Percentiles rank a stretch among this genome's conserved stretches.
Conservation (phyloP, 106 monocot genomes). For the Platanthera zijinensis region DNA sequence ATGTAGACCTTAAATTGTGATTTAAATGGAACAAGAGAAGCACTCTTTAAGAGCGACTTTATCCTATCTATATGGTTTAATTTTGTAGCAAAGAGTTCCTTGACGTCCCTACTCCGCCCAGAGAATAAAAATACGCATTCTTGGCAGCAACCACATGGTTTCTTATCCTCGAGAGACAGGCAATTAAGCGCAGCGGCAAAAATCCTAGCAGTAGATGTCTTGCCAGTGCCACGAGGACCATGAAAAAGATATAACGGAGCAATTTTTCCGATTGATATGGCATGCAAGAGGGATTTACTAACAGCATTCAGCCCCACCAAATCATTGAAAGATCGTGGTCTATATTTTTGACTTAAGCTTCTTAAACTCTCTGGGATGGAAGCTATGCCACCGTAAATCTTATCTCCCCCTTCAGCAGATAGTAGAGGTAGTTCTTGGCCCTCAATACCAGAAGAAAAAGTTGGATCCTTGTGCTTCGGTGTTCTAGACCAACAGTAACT, state of each 20-base stretch:
- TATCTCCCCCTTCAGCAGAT: constrained; percentile 28
- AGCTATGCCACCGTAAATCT: constrained; percentile 17
- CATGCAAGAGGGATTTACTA: constrained; percentile 62
- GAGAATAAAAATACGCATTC: constrained; percentile 74
- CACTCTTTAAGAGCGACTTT: constrained; percentile 58
- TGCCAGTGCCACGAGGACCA: constrained; percentile 84
- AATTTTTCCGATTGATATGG: constrained; percentile 61
- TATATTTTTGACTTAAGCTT: constrained; percentile 82
- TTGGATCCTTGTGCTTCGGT: constrained; percentile 47
- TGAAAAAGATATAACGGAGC: constrained; percentile 87
- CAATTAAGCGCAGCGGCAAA: constrained; percentile 94
- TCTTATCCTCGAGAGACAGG: constrained; percentile 52
- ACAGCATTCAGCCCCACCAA: constrained; percentile 76
- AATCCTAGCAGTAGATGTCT: constrained; percentile 83
- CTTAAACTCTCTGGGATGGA: constrained; percentile 51
- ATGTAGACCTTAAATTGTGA: constrained; percentile 75
- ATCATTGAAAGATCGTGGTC: constrained; percentile 78
- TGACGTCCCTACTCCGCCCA: constrained; percentile 78
- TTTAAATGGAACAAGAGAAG: constrained; percentile 51
- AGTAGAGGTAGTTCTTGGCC: constrained; percentile 60
- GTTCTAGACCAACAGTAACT: constrained; percentile 88
- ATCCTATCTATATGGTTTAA: constrained; percentile 56
- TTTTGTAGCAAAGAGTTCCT: constrained; percentile 70
- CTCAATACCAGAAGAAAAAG: constrained; percentile 48
- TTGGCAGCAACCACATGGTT: constrained; percentile 76